Base-by-base conservation (phyloP, 1,284 basidiomycete species). In the Ceratobasidium sp. region DNA sequence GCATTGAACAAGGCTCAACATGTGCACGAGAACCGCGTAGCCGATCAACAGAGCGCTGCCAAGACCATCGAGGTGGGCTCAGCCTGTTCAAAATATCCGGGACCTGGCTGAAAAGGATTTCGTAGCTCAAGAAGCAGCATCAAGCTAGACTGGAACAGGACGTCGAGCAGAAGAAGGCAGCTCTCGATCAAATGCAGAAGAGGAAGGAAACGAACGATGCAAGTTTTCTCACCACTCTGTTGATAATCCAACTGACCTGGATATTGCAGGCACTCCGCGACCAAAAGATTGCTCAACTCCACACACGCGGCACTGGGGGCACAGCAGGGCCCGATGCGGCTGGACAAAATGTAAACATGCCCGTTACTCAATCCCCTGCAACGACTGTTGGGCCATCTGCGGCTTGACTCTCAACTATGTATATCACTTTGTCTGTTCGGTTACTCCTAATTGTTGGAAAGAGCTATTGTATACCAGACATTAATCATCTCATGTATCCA, bases 1-100 rank as follows among this genome's bases (percentile, higher is more conserved):
- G 64, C 64, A 7, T 25, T 67, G 52, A 67, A 67, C 64, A 67
- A 67, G 31, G 64, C 64, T 45, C 64, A 67, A 40, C 64, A 67
- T 45, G 52, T 40, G 12, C 64, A 67, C 31, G 64, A 55, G 17
- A 22, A 34, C 31, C 62, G 64, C 17, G 52, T 67, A 15, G 22
- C 64, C 25, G 64, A 67, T 29, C 38, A 45, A 22, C 50, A 67
- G 38, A 40, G 50, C 29, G 50, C 64, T 2, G 17, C 34, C 0
- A 67, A 67, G 52, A 67, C 64, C 17, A 67, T 67, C 17, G 64
- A 67, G 13, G 64, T 67, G 32, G 25, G 40, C 35, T 35, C 3
- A 13, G 25, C 31, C 17, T 15, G 34, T n/a, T 17, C 34, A 1
- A 12, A 25, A 2, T 1, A 57, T 10, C 32, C 20, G 31, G 7